These are phyloP conservation scores for Brassica juncea DNA, from an alignment of 345 rosid genomes.

Conservation along the genomic window DNA sequence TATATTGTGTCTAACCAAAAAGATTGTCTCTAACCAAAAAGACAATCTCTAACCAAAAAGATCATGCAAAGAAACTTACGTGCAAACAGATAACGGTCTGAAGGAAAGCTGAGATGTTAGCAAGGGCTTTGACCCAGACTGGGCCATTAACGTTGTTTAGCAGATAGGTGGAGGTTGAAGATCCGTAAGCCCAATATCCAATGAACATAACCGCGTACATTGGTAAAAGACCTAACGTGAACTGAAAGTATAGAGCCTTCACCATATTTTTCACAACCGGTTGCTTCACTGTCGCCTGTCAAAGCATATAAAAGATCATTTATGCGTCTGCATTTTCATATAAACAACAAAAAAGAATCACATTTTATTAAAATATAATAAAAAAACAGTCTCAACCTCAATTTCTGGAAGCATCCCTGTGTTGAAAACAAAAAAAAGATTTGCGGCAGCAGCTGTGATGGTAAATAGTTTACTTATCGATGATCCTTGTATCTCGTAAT, in stretches of 20 bases:
- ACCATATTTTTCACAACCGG: slow-evolving; percentile 14
- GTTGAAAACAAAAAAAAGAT: slow-evolving; percentile 79
- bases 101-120: slow-evolving; percentile 74
- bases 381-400: slow-evolving; percentile 33
- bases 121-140: slow-evolving; percentile 74
- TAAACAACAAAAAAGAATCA: not conserved
- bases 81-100: slow-evolving; percentile 85
- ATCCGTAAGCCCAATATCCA: slow-evolving; percentile 78
- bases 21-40: no score
- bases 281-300: slow-evolving; percentile 3
- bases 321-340: not conserved
- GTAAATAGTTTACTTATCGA: slow-evolving; percentile 51
- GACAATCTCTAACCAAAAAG: no score
- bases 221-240: slow-evolving; percentile 63
- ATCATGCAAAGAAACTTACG: slow-evolving; percentile 45
- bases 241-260: slow-evolving; percentile 14
- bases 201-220: slow-evolving; percentile 67
- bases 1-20: no score
- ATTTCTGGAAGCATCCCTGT: slow-evolving; percentile 99
- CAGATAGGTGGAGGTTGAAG: slow-evolving; percentile 13
- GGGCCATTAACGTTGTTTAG: slow-evolving; percentile 57
- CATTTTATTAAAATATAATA: not conserved
- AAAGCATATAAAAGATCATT: not conserved
- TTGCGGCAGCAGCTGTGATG: slow-evolving; percentile 70
- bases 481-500: slow-evolving; percentile 66